A percentile compares a stretch with the other conserved stretches of the same genome.
Evolutionary conservation across 176 grass and related monocot species (phyloP).

Genomic region (Bromus sterilis): DNA sequence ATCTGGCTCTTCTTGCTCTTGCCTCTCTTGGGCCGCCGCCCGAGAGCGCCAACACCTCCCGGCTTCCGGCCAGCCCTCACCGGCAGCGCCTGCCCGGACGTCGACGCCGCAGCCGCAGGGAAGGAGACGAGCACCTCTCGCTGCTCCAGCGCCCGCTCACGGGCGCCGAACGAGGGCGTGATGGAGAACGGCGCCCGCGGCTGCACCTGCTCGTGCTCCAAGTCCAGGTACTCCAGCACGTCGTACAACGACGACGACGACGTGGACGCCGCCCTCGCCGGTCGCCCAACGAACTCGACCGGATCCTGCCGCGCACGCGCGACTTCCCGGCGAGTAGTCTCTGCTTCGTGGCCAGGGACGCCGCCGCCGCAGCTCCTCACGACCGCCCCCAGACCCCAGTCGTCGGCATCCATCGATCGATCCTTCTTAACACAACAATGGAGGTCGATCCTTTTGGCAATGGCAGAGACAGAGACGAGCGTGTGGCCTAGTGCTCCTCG

Average conservation of each 20-base stretch:
- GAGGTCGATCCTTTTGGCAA: slow-evolving; percentile 16
- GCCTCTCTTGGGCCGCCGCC: slow-evolving; percentile 26
- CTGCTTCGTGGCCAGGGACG: not conserved
- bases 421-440: too few species aligned
- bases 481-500: too few species aligned
- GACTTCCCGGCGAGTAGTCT: not conserved
- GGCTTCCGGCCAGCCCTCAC: slow-evolving; percentile 21
- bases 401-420: slow-evolving; percentile 5
- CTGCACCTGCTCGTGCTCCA: not conserved
- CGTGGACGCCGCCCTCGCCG: not conserved
- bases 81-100: not conserved
- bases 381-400: slow-evolving; percentile 78
- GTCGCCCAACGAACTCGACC: not conserved
- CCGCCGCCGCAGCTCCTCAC: slow-evolving; percentile 55
- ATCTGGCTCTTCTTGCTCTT: slow-evolving; percentile 75
- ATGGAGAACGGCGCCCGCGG: slow-evolving; percentile 21
- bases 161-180: not conserved
- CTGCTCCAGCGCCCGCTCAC: not conserved
- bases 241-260: not conserved
- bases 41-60: not conserved
- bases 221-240: slow-evolving; percentile 21
- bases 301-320: not conserved
- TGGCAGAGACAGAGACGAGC: not conserved
- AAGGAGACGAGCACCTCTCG: slow-evolving; percentile 14
- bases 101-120: not conserved